Evolutionary conservation across 371 early-diverging fungal species (phyloP), one percentile per base, ranked within the genome.

Genomic region (Capniomyces stellatus): DNA sequence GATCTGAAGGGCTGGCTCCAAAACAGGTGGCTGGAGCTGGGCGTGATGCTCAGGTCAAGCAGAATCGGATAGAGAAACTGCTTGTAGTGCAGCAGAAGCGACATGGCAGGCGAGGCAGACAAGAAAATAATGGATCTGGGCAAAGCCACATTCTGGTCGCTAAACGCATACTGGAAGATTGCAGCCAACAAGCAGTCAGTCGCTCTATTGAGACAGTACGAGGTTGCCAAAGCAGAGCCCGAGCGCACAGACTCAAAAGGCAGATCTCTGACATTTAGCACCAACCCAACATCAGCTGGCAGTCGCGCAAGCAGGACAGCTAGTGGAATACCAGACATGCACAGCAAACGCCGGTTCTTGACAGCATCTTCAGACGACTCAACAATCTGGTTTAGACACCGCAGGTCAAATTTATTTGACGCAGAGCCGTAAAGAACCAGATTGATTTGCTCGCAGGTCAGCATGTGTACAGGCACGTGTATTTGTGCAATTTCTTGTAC

Each of bases 371-470:
- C 15, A 15, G 35, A 10, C 6, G 35, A 10, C n/a, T n/a, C n/a
- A n/a, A n/a, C n/a, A n/a, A n/a, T n/a, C n/a, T n/a, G n/a, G n/a
- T n/a, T n/a, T n/a, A n/a, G n/a, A n/a, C n/a, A n/a, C n/a, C n/a
- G n/a, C n/a, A n/a, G n/a, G n/a, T n/a, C n/a, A 15, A 35, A 35
- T 15, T 35, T 15, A 10, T 35, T 6, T 10, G 35, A 35, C 15
- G 35, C 35, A 35, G 35, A 6, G 35, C 15, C 15, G 6, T 15
- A 10, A 10, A 35, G 35, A 6, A 35, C 10, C 15, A 10, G 6
- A 10, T 53, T 52, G n/a, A 67, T 60, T 54, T 67, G 62, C 18
- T 23, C 10, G 29, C 61, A 52, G 2, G 60, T 62, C 51, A 67
- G 44, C 12, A 51, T 51, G 52, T 55, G 49, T 4, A 67, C 42